These are phyloP conservation scores for Acanthamoeba castellanii DNA, from an alignment of 208 protist species.

Conservation along the genomic window DNA sequence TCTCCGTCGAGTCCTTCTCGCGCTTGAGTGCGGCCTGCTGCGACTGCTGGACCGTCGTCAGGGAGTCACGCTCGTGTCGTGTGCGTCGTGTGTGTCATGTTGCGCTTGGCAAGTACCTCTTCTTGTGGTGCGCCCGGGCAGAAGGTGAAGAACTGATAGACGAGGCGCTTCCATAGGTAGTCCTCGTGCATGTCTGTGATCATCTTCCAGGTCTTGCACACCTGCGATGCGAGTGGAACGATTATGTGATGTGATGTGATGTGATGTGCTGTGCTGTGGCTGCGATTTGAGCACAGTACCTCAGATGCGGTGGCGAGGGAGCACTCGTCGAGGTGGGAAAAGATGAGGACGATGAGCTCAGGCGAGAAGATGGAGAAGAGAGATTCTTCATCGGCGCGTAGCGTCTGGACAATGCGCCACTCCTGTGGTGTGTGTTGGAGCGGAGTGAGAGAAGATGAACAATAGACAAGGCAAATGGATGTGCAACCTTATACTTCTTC, in stretches of 20 bases:
- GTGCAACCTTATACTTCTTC: not conserved
- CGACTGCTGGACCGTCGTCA: not conserved
- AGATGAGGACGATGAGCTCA: conserved; percentile 48
- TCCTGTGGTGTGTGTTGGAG: not conserved
- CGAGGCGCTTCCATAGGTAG: conserved; percentile 38
- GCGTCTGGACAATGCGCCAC: conserved; percentile 10
- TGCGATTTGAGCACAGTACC: not conserved
- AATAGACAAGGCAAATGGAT: too few relatives aligned
- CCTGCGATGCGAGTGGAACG: not conserved
- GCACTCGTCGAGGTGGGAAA: conserved; percentile 41
- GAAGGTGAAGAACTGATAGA: conserved; percentile 14
- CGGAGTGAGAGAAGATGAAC: not conserved
- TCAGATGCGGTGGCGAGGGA: not conserved
- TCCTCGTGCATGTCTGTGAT: conserved; percentile 35
- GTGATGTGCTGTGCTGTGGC: too few relatives aligned
- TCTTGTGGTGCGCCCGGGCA: not conserved
- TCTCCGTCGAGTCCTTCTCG: not conserved
- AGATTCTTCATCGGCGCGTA: conserved; percentile 8
- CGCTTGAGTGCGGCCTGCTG: not conserved
- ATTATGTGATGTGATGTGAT: not conserved
- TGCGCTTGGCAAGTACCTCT: not conserved
- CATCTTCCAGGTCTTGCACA: conserved; percentile 62
- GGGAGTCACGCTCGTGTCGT: not conserved
- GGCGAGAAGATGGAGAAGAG: conserved; percentile 14
- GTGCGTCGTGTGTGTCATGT: too few relatives aligned